Evolutionary conservation across 768 basidiomycete genomes (phyloP).

Genomic region (Phlebiopsis gigantea): DNA sequence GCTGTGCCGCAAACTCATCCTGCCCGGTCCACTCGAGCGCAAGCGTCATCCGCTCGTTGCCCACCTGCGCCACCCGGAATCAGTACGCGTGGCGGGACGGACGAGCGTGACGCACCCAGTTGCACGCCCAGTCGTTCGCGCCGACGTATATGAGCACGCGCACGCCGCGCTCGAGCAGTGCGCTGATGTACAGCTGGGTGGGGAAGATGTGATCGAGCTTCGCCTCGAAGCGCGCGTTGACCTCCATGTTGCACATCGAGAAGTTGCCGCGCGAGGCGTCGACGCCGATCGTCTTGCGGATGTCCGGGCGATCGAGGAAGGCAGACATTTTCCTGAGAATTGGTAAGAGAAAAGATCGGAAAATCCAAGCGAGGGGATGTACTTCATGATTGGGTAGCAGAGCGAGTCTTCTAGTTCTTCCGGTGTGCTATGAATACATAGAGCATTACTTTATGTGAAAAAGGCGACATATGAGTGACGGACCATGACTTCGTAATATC

Average conservation of each 20-base stretch:
- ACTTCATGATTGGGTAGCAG: conserved; percentile 43
- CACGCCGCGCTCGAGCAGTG: conserved; percentile 45
- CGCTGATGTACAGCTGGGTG: conserved; percentile 35
- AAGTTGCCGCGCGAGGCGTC: conserved; percentile 27
- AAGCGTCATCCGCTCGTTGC: conserved; percentile 58
- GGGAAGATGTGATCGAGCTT: conserved; percentile 49
- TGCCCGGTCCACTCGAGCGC: conserved; percentile 56
- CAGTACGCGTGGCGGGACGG: too few relatives aligned
- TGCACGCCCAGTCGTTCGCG: conserved; percentile 52
- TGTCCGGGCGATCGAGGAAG: conserved; percentile 56
- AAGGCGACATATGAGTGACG: not conserved
- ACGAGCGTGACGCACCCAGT: conserved; percentile 42
- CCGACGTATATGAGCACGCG: conserved; percentile 51
- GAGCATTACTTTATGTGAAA: too few relatives aligned
- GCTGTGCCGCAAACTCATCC: conserved; percentile 36
- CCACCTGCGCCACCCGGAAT: too few relatives aligned
- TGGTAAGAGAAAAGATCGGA: not conserved
- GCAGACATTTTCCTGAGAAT: conserved; percentile 43
- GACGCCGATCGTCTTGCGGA: conserved; percentile 58
- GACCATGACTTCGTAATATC: conserved; percentile 58
- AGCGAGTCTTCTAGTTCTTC: conserved; percentile 63
- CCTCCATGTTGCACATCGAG: conserved; percentile 31
- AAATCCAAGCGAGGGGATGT: not conserved
- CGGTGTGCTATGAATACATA: conserved; percentile 39
- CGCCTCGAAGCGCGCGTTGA: conserved; percentile 42